Percentiles rank a stretch among this genome's conserved stretches.
Conservation (phyloP, 2,329 filamentous ascomycete species). For the Chrysoporthe puriensis region DNA sequence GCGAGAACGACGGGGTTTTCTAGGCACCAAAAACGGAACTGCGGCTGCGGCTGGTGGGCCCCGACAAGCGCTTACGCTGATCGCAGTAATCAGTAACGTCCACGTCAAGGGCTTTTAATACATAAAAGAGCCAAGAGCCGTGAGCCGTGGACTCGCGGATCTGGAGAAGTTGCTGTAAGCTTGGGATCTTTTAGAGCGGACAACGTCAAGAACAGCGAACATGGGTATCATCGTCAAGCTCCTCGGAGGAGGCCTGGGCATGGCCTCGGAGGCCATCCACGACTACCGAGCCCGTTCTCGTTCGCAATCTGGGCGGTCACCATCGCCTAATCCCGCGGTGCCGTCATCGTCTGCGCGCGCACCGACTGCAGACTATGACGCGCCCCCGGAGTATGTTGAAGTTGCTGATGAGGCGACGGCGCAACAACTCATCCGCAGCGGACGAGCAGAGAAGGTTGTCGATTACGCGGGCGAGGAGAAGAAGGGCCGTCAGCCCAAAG, state of each 20-base stretch:
- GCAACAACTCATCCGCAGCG: conserved; percentile 12
- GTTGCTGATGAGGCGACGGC: conserved; percentile 24
- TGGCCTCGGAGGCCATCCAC: conserved; percentile 33
- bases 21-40: not conserved
- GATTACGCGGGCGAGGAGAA: conserved; percentile 16
- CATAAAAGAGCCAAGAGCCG: no score
- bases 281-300: conserved; percentile 29
- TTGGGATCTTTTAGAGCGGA: no score
- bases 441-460: conserved; percentile 15
- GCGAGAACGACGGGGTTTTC: not conserved
- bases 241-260: conserved; percentile 29
- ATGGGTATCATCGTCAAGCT: conserved; percentile 24
- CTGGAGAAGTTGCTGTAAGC: not conserved
- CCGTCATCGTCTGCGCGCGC: conserved; percentile 9
- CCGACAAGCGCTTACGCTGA: not conserved
- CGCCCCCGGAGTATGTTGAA: conserved; percentile 25
- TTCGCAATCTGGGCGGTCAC: conserved; percentile 18
- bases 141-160: not conserved
- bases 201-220: not conserved
- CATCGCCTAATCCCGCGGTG: not conserved
- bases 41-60: not conserved
- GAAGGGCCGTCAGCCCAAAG: not conserved
- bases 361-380: not conserved
- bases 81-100: no score
- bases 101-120: no score